phyloP scores from a whole-genome alignment of 2,329 filamentous ascomycete species.

The Apiospora malaysiana region DNA sequence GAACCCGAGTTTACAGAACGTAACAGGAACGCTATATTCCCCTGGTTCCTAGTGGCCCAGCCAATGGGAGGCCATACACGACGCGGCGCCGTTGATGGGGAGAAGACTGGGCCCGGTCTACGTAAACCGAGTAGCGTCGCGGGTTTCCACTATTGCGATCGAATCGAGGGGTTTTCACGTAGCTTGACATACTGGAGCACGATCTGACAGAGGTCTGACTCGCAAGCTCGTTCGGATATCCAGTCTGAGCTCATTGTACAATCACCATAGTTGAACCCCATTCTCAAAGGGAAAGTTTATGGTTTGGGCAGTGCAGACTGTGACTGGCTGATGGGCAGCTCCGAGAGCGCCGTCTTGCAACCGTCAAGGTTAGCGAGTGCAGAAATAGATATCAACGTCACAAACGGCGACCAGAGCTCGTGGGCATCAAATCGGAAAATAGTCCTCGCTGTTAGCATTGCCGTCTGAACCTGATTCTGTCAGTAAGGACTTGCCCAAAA shows the following conservation, averaged over 20 bases:
- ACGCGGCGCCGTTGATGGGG: background rate
- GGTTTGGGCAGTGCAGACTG: background rate
- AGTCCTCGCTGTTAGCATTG: background rate
- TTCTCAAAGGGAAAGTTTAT: background rate
- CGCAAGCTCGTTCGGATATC: background rate
- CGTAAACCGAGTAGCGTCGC: background rate
- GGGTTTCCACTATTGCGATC: background rate
- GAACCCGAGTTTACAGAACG: constrained; percentile 7
- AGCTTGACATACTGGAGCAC: background rate
- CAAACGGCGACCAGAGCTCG: background rate
- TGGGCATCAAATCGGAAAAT: background rate
- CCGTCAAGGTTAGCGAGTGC: background rate
- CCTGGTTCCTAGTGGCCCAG: background rate
- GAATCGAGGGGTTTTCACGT: background rate
- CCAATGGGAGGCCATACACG: background rate
- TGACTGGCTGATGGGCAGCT: background rate
- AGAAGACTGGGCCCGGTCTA: background rate
- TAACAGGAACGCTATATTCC: background rate
- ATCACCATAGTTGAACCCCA: background rate
- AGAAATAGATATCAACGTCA: background rate
- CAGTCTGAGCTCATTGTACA: constrained; percentile 13
- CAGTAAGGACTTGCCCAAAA: background rate
- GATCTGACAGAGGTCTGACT: background rate
- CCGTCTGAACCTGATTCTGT: background rate
- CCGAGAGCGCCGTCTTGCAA: background rate